Conservation (phyloP, 331 rosid species). For the Phaseolus coccineus region DNA sequence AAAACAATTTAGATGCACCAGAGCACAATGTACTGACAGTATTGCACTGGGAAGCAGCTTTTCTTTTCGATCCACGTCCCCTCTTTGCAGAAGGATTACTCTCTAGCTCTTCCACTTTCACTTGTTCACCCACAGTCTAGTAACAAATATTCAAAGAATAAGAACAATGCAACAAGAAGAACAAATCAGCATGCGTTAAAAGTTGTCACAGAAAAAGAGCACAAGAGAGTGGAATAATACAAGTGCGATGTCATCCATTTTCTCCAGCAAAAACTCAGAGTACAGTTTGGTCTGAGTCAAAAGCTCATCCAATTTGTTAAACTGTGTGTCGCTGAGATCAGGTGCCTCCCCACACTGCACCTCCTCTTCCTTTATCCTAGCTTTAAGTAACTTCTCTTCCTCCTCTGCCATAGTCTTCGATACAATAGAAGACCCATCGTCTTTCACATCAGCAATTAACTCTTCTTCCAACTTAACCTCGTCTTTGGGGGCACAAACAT, state of each 20-base stretch:
- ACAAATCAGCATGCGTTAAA: slow-evolving; percentile 7
- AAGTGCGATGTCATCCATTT: slow-evolving; percentile 87
- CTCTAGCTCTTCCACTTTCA: slow-evolving; percentile 64
- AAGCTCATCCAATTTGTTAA: slow-evolving; percentile 90
- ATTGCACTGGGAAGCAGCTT: slow-evolving; percentile 64
- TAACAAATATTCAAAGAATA: slow-evolving; percentile 44
- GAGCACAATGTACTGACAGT: slow-evolving; percentile 57
- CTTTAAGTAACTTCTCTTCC: slow-evolving; percentile 70
- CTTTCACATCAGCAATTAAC: slow-evolving; percentile 40
- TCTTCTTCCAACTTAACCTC: slow-evolving; percentile 60
- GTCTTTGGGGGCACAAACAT: slow-evolving; percentile 49
- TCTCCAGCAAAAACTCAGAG: slow-evolving; percentile 87
- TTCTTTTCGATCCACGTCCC: slow-evolving; percentile 79
- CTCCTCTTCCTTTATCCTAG: slow-evolving; percentile 70
- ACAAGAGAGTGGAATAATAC: slow-evolving; percentile 48
- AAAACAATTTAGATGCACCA: not conserved
- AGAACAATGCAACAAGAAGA: slow-evolving; percentile 17
- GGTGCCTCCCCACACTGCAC: slow-evolving; percentile 44
- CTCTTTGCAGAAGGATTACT: slow-evolving; percentile 50
- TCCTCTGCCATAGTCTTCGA: slow-evolving; percentile 59
- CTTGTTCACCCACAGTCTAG: slow-evolving; percentile 67
- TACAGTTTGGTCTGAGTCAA: slow-evolving; percentile 84
- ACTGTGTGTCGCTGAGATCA: slow-evolving; percentile 66
- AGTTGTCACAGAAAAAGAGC: slow-evolving; percentile 27
- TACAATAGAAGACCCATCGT: slow-evolving; percentile 59